A percentile compares a stretch with the other conserved stretches of the same genome.
Evolutionary conservation across 371 early-diverging fungal genomes (phyloP).

Genomic region (Rhizopus delemar): DNA sequence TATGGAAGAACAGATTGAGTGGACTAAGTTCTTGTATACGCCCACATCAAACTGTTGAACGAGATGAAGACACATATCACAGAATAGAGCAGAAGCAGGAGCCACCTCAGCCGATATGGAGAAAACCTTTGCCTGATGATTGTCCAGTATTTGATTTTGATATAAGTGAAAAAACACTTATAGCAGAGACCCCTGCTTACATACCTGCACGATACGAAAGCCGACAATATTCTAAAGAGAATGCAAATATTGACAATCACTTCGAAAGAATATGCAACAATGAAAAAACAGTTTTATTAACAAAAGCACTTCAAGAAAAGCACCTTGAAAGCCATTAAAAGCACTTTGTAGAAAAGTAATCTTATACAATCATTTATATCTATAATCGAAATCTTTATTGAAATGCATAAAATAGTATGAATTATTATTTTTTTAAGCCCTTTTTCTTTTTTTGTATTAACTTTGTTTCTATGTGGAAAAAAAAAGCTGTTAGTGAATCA

Average conservation of each 20-base stretch:
- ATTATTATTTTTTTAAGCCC: constrained; percentile 4
- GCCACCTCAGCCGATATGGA: constrained; percentile 9
- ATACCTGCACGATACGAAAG: constrained; percentile 25
- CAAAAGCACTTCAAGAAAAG: constrained; percentile 16
- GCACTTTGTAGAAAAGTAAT: neutral
- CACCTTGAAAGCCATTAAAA: constrained; percentile 5
- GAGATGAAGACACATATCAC: constrained; percentile 8
- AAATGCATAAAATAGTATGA: neutral
- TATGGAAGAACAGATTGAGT: constrained; percentile 21
- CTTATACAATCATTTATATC: neutral
- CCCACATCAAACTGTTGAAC: neutral
- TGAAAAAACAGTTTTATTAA: constrained; percentile 14
- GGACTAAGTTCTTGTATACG: neutral
- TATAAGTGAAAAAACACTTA: constrained; percentile 1
- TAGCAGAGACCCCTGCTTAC: neutral
- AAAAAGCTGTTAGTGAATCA: constrained; percentile 5
- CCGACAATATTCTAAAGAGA: constrained; percentile 11
- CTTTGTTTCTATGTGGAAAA: constrained; percentile 11
- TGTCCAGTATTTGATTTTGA: constrained; percentile 22
- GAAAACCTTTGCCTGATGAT: constrained; percentile 23
- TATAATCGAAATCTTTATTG: constrained; percentile 8
- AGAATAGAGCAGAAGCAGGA: neutral
- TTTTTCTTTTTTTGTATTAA: constrained; percentile 20
- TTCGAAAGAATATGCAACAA: constrained; percentile 18
- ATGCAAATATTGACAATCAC: constrained; percentile 16